Conservation (phyloP, 1,284 basidiomycete species). For the Caloboletus inedulis region DNA sequence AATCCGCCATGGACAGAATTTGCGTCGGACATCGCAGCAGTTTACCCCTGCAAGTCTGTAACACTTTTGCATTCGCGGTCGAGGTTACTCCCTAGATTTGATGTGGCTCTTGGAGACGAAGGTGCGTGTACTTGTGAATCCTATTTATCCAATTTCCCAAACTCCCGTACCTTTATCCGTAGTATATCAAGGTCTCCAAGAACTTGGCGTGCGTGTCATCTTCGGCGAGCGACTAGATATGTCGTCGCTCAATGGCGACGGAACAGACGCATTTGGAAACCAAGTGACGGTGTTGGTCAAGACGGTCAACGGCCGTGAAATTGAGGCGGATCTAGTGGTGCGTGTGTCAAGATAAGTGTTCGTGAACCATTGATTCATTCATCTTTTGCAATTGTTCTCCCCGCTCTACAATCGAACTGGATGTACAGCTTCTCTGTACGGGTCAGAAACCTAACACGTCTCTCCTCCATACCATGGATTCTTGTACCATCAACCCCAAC, state of each 20-base stretch:
- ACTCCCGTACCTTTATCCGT: neutral
- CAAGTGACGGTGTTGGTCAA: slow-evolving; percentile 38
- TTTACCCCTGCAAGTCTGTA: slow-evolving; percentile 56
- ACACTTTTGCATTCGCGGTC: slow-evolving; percentile 68
- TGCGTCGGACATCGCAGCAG: slow-evolving; percentile 64
- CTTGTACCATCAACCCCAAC: slow-evolving; percentile 46
- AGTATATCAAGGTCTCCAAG: slow-evolving; percentile 46
- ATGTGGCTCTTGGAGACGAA: slow-evolving; percentile 54
- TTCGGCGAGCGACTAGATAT: slow-evolving; percentile 57
- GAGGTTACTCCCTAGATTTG: slow-evolving; percentile 58
- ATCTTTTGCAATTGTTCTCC: neutral
- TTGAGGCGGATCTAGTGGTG: slow-evolving; percentile 64
- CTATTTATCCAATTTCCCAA: neutral
- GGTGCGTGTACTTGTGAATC: slow-evolving; percentile 32
- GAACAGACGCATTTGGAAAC: neutral
- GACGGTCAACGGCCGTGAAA: slow-evolving; percentile 55
- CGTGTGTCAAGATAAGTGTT: neutral
- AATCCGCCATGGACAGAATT: slow-evolving; percentile 40
- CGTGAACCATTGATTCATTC: neutral
- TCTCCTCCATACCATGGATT: slow-evolving; percentile 50
- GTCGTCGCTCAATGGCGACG: slow-evolving; percentile 29
- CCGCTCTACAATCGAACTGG: neutral
- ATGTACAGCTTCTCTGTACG: slow-evolving; percentile 65
- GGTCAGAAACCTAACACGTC: slow-evolving; percentile 72
- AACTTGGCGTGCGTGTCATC: slow-evolving; percentile 46